These are phyloP conservation scores for Pythium oligandrum DNA, from an alignment of 352 stramenopile genomes.

Conservation along the genomic window DNA sequence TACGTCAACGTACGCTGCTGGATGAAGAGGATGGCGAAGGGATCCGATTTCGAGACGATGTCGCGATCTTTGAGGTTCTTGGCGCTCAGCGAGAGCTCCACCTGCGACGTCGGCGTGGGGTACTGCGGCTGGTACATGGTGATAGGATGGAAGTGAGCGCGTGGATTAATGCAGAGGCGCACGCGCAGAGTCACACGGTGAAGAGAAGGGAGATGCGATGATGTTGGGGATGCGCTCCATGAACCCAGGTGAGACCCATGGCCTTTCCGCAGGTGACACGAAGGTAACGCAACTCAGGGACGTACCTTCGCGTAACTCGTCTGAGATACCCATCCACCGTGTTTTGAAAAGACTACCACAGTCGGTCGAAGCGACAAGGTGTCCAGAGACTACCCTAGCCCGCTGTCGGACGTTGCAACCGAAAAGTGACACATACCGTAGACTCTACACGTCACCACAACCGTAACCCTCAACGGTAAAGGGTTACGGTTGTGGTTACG, in stretches of 20 bases:
- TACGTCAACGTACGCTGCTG: slow-evolving; percentile 19
- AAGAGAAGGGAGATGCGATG: background rate
- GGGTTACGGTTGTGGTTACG: too few relatives aligned
- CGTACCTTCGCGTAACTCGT: too few relatives aligned
- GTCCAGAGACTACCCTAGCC: too few relatives aligned
- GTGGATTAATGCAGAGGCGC: background rate
- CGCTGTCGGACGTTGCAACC: too few relatives aligned
- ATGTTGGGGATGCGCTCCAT: slow-evolving; percentile 2
- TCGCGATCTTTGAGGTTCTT: slow-evolving; percentile 84
- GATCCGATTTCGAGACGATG: slow-evolving; percentile 83
- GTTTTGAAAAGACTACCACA: too few relatives aligned
- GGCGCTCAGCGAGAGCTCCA: slow-evolving; percentile 83
- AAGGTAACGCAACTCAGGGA: background rate
- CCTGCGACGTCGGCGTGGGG: slow-evolving; percentile 29
- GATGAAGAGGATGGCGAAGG: slow-evolving; percentile 68
- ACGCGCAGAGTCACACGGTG: background rate
- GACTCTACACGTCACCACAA: too few relatives aligned
- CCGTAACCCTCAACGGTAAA: too few relatives aligned
- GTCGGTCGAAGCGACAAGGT: too few relatives aligned
- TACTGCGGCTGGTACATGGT: slow-evolving; percentile 7
- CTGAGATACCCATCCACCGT: too few relatives aligned
- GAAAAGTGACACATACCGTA: too few relatives aligned
- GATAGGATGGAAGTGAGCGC: background rate
- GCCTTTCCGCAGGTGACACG: background rate
- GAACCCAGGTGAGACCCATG: slow-evolving; percentile 3